phyloP scores from a whole-genome alignment of 2,329 filamentous ascomycete genomes.

The Thielaviopsis punctulata region DNA sequence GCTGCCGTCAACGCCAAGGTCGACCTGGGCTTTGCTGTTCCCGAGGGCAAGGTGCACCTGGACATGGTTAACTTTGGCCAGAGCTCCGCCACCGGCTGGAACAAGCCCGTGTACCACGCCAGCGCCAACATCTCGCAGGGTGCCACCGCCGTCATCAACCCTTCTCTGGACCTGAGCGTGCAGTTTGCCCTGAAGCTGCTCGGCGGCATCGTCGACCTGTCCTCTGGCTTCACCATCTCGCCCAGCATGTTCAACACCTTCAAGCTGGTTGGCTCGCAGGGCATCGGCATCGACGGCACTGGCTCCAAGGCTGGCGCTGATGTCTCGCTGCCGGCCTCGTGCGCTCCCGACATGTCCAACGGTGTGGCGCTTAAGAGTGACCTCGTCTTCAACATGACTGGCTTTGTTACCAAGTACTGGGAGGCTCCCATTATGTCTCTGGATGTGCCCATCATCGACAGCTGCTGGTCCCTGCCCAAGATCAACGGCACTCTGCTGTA shows the following conservation, averaged over 20 bases:
- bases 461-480: conserved; percentile 5
- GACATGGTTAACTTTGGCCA: conserved; percentile 20
- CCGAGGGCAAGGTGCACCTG: conserved; percentile 22
- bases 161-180: conserved; percentile 22
- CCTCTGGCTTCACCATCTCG: conserved; percentile 21
- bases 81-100: conserved; percentile 20
- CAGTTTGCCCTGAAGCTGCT: conserved; percentile 22
- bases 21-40: conserved; percentile 19
- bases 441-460: conserved; percentile 10
- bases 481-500: background rate
- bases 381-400: conserved; percentile 17
- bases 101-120: conserved; percentile 20
- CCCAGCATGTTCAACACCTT: conserved; percentile 23
- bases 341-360: conserved; percentile 12
- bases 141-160: conserved; percentile 19
- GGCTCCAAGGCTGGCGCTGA: background rate
- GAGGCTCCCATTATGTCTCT: conserved; percentile 14
- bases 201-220: conserved; percentile 21
- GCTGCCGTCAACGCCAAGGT: conserved; percentile 19
- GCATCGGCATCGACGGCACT: conserved; percentile 13
- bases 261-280: conserved; percentile 16
- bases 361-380: conserved; percentile 16
- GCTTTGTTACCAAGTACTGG: conserved; percentile 17
- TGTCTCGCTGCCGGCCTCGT: conserved; percentile 14
- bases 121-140: conserved; percentile 20